Conservation (phyloP, 345 rosid species). For the Boechera divaricarpa region DNA sequence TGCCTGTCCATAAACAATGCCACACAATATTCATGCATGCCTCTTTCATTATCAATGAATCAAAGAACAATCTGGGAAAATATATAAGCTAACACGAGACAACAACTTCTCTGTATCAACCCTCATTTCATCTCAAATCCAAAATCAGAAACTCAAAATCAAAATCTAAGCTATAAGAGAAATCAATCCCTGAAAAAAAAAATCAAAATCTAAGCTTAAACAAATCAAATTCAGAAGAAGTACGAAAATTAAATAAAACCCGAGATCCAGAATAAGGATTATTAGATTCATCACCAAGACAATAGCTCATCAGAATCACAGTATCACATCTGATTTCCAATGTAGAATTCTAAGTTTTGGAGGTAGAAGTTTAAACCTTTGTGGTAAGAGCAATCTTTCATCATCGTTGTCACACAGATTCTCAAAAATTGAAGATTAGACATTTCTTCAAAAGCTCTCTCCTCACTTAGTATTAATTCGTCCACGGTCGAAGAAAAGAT, state of each 20-base stretch:
- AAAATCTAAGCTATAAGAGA: slow-evolving; percentile 13
- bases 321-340: slow-evolving; percentile 19
- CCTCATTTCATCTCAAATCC: slow-evolving; percentile 11
- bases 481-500: too few relatives aligned
- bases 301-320: slow-evolving; percentile 33
- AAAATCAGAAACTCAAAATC: slow-evolving; percentile 20
- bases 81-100: not conserved
- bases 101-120: not conserved
- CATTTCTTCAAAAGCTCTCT: too few relatives aligned
- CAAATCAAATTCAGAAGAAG: slow-evolving; percentile 23
- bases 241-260: not conserved
- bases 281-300: slow-evolving; percentile 13
- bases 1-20: slow-evolving; percentile 28
- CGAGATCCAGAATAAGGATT: slow-evolving; percentile 34
- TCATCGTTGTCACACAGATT: too few relatives aligned
- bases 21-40: slow-evolving; percentile 13
- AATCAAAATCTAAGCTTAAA: slow-evolving; percentile 18
- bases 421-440: too few relatives aligned
- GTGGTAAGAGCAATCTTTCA: too few relatives aligned
- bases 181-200: not conserved
- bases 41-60: slow-evolving; percentile 25
- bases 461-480: too few relatives aligned
- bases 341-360: too few relatives aligned
- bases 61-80: slow-evolving; percentile 9
- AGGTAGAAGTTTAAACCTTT: too few relatives aligned